A percentile compares a stretch with the other conserved stretches of the same genome.
These are phyloP conservation scores for Microdochium trichocladiopsis DNA, from an alignment of 2,329 filamentous ascomycete species.

Conservation along the genomic window DNA sequence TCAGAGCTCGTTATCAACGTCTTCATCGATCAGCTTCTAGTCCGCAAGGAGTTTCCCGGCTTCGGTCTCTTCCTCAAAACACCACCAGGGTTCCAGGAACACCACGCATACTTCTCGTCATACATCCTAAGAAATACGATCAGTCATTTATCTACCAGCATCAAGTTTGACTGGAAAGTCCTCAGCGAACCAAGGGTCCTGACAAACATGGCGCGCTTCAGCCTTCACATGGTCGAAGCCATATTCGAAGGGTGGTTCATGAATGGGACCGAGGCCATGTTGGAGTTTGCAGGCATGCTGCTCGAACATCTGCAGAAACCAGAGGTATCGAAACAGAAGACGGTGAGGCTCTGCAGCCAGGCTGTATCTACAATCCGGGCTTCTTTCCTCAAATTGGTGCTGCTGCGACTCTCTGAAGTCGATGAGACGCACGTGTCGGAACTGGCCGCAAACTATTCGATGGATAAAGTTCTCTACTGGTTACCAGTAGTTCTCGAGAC, in stretches of 20 bases:
- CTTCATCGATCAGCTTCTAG: slow-evolving; percentile 79
- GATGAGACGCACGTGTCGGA: slow-evolving; percentile 58
- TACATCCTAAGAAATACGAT: slow-evolving; percentile 75
- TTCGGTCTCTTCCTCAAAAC: slow-evolving; percentile 81
- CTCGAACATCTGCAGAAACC: slow-evolving; percentile 85
- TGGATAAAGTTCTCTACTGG: slow-evolving; percentile 90
- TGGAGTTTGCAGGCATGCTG: slow-evolving; percentile 80
- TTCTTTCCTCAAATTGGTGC: slow-evolving; percentile 70
- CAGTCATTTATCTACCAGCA: slow-evolving; percentile 58
- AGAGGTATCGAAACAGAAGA: slow-evolving; percentile 74
- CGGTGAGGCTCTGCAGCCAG: slow-evolving; percentile 83
- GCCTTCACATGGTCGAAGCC: slow-evolving; percentile 75
- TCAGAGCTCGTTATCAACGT: slow-evolving; percentile 72
- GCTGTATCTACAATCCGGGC: slow-evolving; percentile 69
- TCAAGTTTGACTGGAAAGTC: slow-evolving; percentile 65
- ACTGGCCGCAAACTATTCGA: slow-evolving; percentile 59
- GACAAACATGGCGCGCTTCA: slow-evolving; percentile 79
- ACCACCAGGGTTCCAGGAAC: slow-evolving; percentile 87
- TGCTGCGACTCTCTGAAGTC: slow-evolving; percentile 78
- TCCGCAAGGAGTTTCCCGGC: slow-evolving; percentile 83
- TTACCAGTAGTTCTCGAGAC: slow-evolving; percentile 81
- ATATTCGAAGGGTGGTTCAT: slow-evolving; percentile 97
- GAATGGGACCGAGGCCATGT: slow-evolving; percentile 71
- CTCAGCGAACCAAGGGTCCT: slow-evolving; percentile 77
- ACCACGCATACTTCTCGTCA: slow-evolving; percentile 92